A percentile compares a stretch with the other conserved stretches of the same genome.
Evolutionary conservation across 257 asterid genomes (phyloP).

Genomic region (Solanum sitiens): DNA sequence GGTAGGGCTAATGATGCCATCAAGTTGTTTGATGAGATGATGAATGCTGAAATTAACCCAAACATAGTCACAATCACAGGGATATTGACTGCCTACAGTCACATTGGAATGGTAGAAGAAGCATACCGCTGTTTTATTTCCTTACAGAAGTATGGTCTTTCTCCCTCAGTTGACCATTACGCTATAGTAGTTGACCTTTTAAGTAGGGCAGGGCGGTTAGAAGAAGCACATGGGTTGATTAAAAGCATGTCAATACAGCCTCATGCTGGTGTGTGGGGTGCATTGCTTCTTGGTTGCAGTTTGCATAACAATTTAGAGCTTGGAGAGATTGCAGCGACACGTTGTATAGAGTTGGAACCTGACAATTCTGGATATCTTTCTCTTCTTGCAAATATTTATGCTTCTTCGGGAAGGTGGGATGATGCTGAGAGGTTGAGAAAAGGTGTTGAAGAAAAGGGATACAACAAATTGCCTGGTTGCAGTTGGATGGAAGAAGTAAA

Average conservation of each 20-base stretch:
- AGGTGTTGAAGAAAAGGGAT: slow-evolving; percentile 36
- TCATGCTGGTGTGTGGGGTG: slow-evolving; percentile 93
- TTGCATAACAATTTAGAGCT: slow-evolving; percentile 66
- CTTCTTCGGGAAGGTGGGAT: slow-evolving; percentile 76
- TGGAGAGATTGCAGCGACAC: slow-evolving; percentile 56
- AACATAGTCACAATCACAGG: slow-evolving; percentile 60
- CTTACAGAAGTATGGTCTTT: slow-evolving; percentile 47
- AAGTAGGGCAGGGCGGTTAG: slow-evolving; percentile 65
- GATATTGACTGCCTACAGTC: slow-evolving; percentile 56
- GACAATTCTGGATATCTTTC: slow-evolving; percentile 57
- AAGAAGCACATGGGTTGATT: slow-evolving; percentile 63
- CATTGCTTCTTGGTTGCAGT: slow-evolving; percentile 85
- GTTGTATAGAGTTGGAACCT: slow-evolving; percentile 70
- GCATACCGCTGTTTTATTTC: slow-evolving; percentile 55
- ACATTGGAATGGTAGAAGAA: slow-evolving; percentile 74
- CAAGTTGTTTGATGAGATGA: slow-evolving; percentile 58
- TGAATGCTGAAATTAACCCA: slow-evolving; percentile 36
- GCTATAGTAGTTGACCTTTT: slow-evolving; percentile 74
- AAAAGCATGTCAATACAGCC: slow-evolving; percentile 57
- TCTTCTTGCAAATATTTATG: slow-evolving; percentile 72
- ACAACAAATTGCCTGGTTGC: slow-evolving; percentile 49
- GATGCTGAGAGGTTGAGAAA: slow-evolving; percentile 59
- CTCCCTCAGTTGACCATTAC: slow-evolving; percentile 71
- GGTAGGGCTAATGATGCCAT: slow-evolving; percentile 62
- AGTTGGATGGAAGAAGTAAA: slow-evolving; percentile 47